Evolutionary conservation across 2,329 filamentous ascomycete genomes (phyloP).

Genomic region (Bipolaris zeicola): DNA sequence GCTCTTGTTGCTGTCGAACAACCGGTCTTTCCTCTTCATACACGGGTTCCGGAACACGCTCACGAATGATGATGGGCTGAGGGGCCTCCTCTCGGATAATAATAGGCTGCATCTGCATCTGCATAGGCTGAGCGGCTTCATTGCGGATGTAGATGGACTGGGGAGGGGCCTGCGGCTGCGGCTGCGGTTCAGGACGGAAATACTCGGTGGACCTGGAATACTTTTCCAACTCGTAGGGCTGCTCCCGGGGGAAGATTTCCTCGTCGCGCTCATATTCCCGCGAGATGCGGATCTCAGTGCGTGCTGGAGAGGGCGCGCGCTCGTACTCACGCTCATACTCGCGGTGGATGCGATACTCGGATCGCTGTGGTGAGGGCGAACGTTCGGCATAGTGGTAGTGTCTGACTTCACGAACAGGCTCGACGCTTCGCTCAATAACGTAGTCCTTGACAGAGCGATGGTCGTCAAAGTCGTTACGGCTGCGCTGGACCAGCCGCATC

Average conservation of each 20-base stretch:
- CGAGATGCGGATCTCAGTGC: constrained; percentile 43
- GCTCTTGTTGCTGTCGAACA: constrained; percentile 56
- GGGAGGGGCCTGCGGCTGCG: constrained; percentile 29
- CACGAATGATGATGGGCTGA: constrained; percentile 56
- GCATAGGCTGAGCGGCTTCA: constrained; percentile 57
- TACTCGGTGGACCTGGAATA: constrained; percentile 62
- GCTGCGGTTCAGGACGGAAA: constrained; percentile 51
- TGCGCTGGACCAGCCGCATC: constrained; percentile 54
- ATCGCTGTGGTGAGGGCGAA: constrained; percentile 51
- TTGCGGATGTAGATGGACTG: constrained; percentile 59
- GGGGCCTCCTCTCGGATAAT: constrained; percentile 50
- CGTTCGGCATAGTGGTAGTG: constrained; percentile 48
- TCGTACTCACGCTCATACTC: constrained; percentile 47
- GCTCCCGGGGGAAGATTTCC: constrained; percentile 34
- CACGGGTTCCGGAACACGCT: constrained; percentile 57
- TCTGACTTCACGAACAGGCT: constrained; percentile 40
- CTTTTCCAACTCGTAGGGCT: constrained; percentile 52
- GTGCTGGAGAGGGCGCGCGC: constrained; percentile 54
- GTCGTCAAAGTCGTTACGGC: constrained; percentile 42
- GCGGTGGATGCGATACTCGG: constrained; percentile 60
- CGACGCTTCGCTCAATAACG: constrained; percentile 43
- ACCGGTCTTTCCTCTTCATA: constrained; percentile 61
- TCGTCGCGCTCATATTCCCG: constrained; percentile 44
- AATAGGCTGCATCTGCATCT: constrained; percentile 47
- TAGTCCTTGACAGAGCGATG: constrained; percentile 46